Conservation (phyloP, 108 stramenopile genomes). For the Nitzschia inconspicua region DNA sequence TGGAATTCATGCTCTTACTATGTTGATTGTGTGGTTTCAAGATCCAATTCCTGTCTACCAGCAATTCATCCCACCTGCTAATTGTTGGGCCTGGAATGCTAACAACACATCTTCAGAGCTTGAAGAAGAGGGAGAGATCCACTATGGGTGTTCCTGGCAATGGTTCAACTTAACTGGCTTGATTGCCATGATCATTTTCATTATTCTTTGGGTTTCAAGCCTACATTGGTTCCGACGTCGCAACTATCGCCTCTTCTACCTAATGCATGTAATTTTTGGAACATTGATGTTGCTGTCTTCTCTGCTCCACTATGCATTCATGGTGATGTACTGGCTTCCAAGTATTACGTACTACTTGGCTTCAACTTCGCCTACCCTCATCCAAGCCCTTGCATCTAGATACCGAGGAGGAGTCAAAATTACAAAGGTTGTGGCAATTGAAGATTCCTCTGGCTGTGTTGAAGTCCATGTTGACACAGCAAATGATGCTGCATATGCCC, state of each 20-base stretch:
- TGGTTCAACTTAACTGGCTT: constrained; percentile 31
- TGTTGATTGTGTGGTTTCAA: no score
- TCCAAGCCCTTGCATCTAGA: constrained; percentile 18
- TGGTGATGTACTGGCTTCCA: constrained; percentile 14
- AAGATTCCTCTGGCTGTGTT: constrained; percentile 44
- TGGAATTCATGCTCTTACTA: no score
- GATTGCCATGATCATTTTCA: constrained; percentile 15
- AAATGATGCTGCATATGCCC: neutral
- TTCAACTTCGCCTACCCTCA: constrained; percentile 22
- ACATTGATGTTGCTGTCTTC: neutral
- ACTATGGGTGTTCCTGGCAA: neutral
- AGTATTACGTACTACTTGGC: constrained; percentile 41
- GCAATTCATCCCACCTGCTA: constrained; percentile 8
- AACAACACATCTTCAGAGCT: no score
- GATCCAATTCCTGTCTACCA: constrained; percentile 3
- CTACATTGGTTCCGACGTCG: constrained; percentile 31
- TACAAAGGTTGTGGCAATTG: constrained; percentile 19
- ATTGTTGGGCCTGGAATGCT: constrained; percentile 9
- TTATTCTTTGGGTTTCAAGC: constrained; percentile 24
- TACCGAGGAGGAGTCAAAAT: constrained; percentile 26
- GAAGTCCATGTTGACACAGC: constrained; percentile 18
- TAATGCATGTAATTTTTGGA: constrained; percentile 11
- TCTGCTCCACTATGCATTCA: neutral
- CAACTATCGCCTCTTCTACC: constrained; percentile 39
- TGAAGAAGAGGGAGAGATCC: no score